Evolutionary conservation across 2,329 filamentous ascomycete genomes (phyloP), one percentile per base, ranked within the genome.

Genomic region (Epichloe gansuensis): DNA sequence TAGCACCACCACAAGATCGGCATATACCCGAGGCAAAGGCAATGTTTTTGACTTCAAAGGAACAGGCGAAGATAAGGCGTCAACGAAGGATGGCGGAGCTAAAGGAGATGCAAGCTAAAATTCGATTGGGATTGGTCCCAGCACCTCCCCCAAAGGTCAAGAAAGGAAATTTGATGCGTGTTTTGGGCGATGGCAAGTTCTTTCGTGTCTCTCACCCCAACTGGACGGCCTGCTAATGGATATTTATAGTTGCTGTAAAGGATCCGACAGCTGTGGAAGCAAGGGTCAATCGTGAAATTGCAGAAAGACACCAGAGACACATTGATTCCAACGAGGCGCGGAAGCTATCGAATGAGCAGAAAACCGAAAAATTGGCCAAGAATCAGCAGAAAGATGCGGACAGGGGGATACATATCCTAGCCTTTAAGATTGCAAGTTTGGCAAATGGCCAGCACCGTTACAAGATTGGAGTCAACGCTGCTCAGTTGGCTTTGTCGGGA

Each of bases 231-330:
- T 52, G 15, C 40, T 54, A 25, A 44, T 39, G 2, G 6, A 15
- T 41, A 11, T 55, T 35, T 11, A 21, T 49, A 69, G 69, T 66
- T 68, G 78, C 78, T 17, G 91, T 98, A 58, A 94, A 95, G 64
- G 93, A 98, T 68, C 93, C 93, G 6, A 98, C 94, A 0, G 93
- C 93, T 4, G 93, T 98, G 45, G 93, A 98, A 70, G 89, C 89
- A 49, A 83, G 89, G 25, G 93, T 98, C 49, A 95, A 94, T 66
- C 79, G 84, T 50, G 89, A 98, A 67, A 96, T 98, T 58, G 85
- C 85, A 31, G 89, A 94, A 56, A 87, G 93, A 42, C 82, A 85
- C 53, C 77, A 86, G 54, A 79, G 84, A 58, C 94, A 98, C 67
- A 74, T 91, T 54, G 69, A 80, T 41, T 73, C 77, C 53, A 98